Conservation (phyloP, 805 yeast genomes). For the Wilhelminamyces savonicus region DNA sequence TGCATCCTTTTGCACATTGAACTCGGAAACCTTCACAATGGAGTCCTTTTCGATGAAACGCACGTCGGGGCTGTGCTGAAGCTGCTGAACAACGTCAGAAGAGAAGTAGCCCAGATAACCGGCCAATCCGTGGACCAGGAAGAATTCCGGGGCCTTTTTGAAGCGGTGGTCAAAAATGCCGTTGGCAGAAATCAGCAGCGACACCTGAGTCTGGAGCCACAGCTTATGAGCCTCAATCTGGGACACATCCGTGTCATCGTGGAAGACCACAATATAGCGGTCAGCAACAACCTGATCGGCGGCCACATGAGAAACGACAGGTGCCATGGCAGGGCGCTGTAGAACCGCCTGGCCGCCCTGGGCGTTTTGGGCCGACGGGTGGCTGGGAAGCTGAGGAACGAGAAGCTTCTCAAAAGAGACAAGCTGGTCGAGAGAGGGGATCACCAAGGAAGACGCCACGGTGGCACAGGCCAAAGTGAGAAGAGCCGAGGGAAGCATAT, state of each 20-base stretch:
- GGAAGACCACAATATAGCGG: conserved; percentile 8
- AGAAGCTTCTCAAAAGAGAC: no score
- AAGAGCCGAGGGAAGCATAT: no score
- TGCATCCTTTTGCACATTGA: conserved; percentile 71
- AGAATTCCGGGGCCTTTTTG: conserved; percentile 5
- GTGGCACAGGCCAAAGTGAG: no score
- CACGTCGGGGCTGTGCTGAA: conserved; percentile 9
- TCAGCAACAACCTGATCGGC: conserved; percentile 4
- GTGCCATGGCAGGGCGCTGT: no score
- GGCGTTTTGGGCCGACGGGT: no score
- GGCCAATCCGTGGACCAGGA: conserved; percentile 2
- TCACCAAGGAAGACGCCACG: no score
- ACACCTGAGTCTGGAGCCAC: no score
- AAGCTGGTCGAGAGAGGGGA: no score
- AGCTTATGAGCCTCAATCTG: conserved; percentile 2
- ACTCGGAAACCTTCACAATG: conserved; percentile 55
- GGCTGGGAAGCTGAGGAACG: no score
- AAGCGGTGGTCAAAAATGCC: conserved; percentile 7
- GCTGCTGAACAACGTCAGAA: conserved; percentile 7
- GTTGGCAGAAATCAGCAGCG: no score
- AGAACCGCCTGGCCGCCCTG: no score
- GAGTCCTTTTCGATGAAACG: conserved; percentile 18
- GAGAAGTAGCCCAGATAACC: conserved; percentile 18
- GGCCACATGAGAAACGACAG: no score
- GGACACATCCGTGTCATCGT: conserved; percentile 3